Evolutionary conservation across 2,329 filamentous ascomycete genomes (phyloP).

Genomic region (Rhynchosporium secalis): DNA sequence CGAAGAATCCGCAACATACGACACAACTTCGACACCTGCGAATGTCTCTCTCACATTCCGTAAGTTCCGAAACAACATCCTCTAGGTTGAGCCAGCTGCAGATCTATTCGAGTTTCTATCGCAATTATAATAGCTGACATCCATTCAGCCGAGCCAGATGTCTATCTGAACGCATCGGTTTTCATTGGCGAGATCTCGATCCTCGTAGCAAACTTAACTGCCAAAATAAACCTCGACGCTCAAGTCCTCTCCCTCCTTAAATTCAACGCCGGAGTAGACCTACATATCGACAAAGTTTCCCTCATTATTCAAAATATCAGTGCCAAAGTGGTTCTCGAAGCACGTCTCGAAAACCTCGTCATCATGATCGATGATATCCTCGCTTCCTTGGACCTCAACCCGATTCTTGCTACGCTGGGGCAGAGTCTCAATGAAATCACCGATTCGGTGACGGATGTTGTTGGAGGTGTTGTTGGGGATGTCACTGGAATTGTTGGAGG

Average conservation of each 20-base stretch:
- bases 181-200: slow-evolving; percentile 59
- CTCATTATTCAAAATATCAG: slow-evolving; percentile 59
- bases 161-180: slow-evolving; percentile 60
- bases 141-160: slow-evolving; percentile 49
- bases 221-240: slow-evolving; percentile 60
- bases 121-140: neutral
- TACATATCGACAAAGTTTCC: slow-evolving; percentile 56
- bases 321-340: slow-evolving; percentile 59
- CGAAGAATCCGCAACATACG: slow-evolving; percentile 52
- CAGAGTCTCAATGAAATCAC: slow-evolving; percentile 50
- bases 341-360: slow-evolving; percentile 59
- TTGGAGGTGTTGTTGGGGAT: slow-evolving; percentile 19
- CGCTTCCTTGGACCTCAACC: slow-evolving; percentile 60
- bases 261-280: slow-evolving; percentile 62
- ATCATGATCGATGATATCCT: slow-evolving; percentile 60
- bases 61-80: slow-evolving; percentile 37
- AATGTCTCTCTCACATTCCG: slow-evolving; percentile 41
- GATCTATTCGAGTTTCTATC: neutral
- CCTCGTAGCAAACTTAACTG: slow-evolving; percentile 58
- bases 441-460: slow-evolving; percentile 42
- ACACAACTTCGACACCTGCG: slow-evolving; percentile 51
- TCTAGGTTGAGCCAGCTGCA: slow-evolving; percentile 23
- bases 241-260: slow-evolving; percentile 58
- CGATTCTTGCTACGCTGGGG: slow-evolving; percentile 56
- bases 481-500: too few species aligned